Evolutionary conservation across 1,284 basidiomycete genomes (phyloP).

Genomic region (Apiotrichum gamsii): DNA sequence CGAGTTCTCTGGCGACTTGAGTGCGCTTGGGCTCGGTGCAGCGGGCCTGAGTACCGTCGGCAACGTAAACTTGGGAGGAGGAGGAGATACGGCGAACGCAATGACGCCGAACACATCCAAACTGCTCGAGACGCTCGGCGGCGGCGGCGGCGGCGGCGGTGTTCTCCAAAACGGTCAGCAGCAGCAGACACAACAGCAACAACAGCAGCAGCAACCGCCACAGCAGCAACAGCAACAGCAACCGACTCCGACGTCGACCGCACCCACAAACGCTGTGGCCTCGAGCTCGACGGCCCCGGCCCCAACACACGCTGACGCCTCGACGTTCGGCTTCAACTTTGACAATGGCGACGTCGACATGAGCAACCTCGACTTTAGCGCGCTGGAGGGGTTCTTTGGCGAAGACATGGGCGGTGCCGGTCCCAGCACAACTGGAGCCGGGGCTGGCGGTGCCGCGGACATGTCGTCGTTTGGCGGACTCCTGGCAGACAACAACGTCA

Average conservation of each 20-base stretch:
- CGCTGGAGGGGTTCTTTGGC: slow-evolving; percentile 12
- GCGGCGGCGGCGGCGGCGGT: background rate
- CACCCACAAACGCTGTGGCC: background rate
- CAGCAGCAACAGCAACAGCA: slow-evolving; percentile 1
- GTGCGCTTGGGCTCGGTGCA: background rate
- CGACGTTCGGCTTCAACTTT: slow-evolving; percentile 9
- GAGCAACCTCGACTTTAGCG: slow-evolving; percentile 10
- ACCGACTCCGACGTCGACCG: background rate
- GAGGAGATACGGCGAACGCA: background rate
- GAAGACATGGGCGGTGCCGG: background rate
- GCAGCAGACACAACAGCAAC: background rate
- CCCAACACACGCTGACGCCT: background rate
- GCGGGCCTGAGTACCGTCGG: too few relatives aligned
- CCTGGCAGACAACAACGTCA: background rate
- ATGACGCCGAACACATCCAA: slow-evolving; percentile 20
- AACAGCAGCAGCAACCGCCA: background rate
- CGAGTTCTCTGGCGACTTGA: background rate
- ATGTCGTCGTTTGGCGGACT: background rate
- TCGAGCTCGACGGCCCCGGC: background rate
- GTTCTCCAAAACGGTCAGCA: background rate
- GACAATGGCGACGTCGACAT: slow-evolving; percentile 11
- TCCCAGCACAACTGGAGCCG: too few relatives aligned
- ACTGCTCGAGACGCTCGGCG: slow-evolving; percentile 11
- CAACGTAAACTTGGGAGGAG: background rate
- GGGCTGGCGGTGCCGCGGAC: background rate